Evolutionary conservation across 305 asterid genomes (phyloP), one percentile per base, ranked within the genome.

Genomic region (Plantago coronopus): DNA sequence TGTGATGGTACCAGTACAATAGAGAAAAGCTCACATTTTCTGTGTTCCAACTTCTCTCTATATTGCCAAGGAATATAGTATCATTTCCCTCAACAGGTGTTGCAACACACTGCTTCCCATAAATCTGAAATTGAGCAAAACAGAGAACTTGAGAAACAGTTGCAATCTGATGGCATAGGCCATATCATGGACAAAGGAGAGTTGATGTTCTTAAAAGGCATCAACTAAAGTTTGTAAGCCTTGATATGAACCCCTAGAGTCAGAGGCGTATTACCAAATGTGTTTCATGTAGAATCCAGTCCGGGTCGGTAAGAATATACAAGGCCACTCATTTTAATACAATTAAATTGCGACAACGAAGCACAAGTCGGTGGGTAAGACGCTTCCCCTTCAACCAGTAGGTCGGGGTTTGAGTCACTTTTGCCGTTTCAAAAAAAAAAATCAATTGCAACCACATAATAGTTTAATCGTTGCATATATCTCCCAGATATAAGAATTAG

Each of bases 31-130:
- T 83, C 73, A 88, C 96, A 63, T 85, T 86, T 67, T 78, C 73
- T 37, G 64, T 66, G 75, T 83, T 88, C 96, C 96, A 88, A 19
- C 62, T 71, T 66, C 67, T 81, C 76, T 83, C 81, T 60, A 88
- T 83, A 76, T 81, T 83, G 47, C 93, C 83, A 54, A 88, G 83
- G 71, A 57, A 85, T 79, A 85, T 53, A 43, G 95, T 83, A 74
- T 85, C 95, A 31, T 81, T 81, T 18, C 91, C 91, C 77, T 74
- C 85, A 37, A 80, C 91, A 60, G 74, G 74, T 53, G 66, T 69
- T 60, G 59, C 72, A 55, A 61, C 72, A 72, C 89, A 88, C 66
- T 61, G 77, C 81, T 77, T 83, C 57, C 95, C 96, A 67, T 85
- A 68, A 50, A 88, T 85, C 96, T 88, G 64, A 57, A 57, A 69